Base-by-base conservation (phyloP, 371 early-diverging fungal genomes). In the Mucor plumbeus region DNA sequence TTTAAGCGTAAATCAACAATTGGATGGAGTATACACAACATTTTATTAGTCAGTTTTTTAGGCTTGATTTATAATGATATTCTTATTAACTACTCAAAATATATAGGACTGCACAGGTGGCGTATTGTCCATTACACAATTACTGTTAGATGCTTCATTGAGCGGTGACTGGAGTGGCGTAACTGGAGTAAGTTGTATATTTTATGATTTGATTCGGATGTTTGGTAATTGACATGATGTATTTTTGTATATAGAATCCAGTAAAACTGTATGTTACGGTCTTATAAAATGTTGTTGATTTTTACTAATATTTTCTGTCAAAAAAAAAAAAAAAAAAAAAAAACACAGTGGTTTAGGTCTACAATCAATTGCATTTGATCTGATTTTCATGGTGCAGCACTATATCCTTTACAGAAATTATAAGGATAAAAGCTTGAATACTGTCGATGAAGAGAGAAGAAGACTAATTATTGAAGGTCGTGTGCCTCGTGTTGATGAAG, bases 1-100 rank as follows among this genome's bases (percentile, higher is more conserved):
- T 91, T 76, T 64, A 58, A 69, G 33, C 82, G 91, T 17, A 83
- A 91, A 74, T 95, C 95, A 2, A 98, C 98, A 0, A 83, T 85
- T 5, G 98, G 98, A 0, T 98, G 97, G 97, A 91, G 91, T 58
- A 95, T 97, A 39, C 87, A 90, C 59, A 97, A 95, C 66, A 94
- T 96, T 61, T 69, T 98, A 11, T 78, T 97, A 62, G 85, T 83
- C 77, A 71, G 41, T 56, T 38, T 17, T 4, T 31, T 26, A 54
- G 14, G 33, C 3, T 38, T 38, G 15, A 15, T 21, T 6, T 36
- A 34, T 21, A 5, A 26, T 34, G 19, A n/a, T 1, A 11, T 33
- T 55, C 5, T 43, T n/a, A 38, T 10, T 33, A 61, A 43, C 36
- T 5, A 14, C 26, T 47, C 6, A 13, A 13, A 10, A 26, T 26